phyloP scores from a whole-genome alignment of 495 filamentous ascomycete genomes.

The Podospora appendiculata region DNA sequence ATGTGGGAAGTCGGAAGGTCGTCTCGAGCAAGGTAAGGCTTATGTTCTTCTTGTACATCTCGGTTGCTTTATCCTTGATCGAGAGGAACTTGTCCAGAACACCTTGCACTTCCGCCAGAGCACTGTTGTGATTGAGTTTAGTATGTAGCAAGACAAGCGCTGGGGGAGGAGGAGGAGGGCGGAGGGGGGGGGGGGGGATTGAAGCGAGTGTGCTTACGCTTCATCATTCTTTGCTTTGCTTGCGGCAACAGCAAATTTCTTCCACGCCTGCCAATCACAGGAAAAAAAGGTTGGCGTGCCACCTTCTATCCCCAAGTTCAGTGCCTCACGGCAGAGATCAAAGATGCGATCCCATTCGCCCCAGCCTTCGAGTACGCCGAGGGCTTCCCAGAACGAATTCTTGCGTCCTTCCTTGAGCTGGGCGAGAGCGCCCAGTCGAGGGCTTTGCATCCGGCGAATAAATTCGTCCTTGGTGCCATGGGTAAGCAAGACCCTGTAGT shows the following conservation, averaged over 20 bases:
- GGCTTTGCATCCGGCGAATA: conserved; percentile 17
- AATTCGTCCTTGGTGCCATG: conserved; percentile 25
- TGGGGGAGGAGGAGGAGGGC: neutral
- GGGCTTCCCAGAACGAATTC: conserved; percentile 20
- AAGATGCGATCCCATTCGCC: conserved; percentile 26
- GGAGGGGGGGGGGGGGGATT: no score
- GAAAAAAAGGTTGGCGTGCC: conserved; percentile 18
- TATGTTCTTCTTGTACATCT: conserved; percentile 29
- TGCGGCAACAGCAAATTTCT: conserved; percentile 20
- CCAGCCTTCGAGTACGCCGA: conserved; percentile 19
- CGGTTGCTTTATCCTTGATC: conserved; percentile 13
- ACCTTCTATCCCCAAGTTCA: conserved; percentile 17
- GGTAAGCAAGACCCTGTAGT: conserved; percentile 20
- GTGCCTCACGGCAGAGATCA: conserved; percentile 20
- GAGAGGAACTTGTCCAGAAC: conserved; percentile 19
- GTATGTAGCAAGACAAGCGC: neutral
- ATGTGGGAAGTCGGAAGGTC: conserved; percentile 12
- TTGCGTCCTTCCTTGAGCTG: conserved; percentile 26
- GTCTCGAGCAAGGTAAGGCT: conserved; percentile 17
- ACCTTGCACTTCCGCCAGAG: conserved; percentile 20
- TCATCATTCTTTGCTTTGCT: conserved; percentile 19
- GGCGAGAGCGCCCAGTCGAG: conserved; percentile 17
- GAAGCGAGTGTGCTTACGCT: conserved; percentile 14
- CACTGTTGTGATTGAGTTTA: conserved; percentile 10
- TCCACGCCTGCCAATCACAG: conserved; percentile 29